phyloP scores from a whole-genome alignment of 2,329 filamentous ascomycete species.

The Hypocrella siamensis region DNA sequence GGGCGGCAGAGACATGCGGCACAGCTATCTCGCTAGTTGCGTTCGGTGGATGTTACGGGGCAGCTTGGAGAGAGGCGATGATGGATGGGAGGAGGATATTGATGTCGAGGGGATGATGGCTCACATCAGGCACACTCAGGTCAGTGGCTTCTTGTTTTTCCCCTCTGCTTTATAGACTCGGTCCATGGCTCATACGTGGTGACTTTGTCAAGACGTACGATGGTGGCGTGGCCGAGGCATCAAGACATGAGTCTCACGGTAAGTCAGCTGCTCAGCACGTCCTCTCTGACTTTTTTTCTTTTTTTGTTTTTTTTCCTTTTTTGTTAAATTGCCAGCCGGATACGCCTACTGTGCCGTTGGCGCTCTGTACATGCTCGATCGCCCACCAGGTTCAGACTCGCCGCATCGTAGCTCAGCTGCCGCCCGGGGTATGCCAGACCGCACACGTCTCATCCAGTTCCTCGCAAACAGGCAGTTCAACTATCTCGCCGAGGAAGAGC shows the following conservation, averaged over 20 bases:
- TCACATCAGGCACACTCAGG: conserved; percentile 54
- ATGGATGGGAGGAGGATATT: conserved; percentile 52
- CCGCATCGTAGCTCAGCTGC: conserved; percentile 11
- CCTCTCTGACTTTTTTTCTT: too few species aligned
- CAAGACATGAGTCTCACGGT: conserved; percentile 74
- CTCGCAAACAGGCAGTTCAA: conserved; percentile 49
- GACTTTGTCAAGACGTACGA: conserved; percentile 69
- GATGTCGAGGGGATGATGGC: conserved; percentile 52
- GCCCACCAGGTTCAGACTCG: conserved; percentile 25
- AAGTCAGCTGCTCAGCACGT: too few species aligned
- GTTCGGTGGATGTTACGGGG: conserved; percentile 72
- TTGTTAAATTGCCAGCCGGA: too few species aligned
- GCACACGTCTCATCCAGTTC: conserved; percentile 28
- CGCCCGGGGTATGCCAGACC: conserved; percentile 18
- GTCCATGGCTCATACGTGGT: too few species aligned
- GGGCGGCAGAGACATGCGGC: conserved; percentile 72
- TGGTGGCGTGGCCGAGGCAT: conserved; percentile 66
- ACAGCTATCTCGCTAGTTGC: conserved; percentile 71
- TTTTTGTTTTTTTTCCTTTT: too few species aligned
- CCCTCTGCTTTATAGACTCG: not conserved
- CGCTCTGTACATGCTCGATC: conserved; percentile 60
- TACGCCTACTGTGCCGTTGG: conserved; percentile 82
- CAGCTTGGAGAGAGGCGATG: conserved; percentile 29
- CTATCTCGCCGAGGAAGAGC: conserved; percentile 33
- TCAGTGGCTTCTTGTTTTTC: conserved; percentile 5